Evolutionary conservation across 164 flowering plant species (phyloP), one percentile per base, ranked within the genome.

Genomic region (Vitis riparia): DNA sequence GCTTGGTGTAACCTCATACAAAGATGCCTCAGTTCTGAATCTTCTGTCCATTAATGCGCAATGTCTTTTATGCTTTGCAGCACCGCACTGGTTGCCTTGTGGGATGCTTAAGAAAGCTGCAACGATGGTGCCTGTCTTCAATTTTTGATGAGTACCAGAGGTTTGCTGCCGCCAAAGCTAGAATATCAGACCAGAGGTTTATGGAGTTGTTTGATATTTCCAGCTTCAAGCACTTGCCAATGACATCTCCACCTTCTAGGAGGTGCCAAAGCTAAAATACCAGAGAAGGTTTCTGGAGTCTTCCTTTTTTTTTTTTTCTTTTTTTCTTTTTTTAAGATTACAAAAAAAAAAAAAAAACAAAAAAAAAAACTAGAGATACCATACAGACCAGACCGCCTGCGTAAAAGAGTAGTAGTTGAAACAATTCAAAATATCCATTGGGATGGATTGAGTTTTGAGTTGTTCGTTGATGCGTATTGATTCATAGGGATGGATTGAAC

Each of bases 71-170:
- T 55, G 14, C 10, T 73, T 49, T 78, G 71, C 88, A 88, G 92
- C 92, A 88, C 63, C 88, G 92, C 15, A 88, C 93, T 4, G 93
- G 93, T n/a, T 83, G 87, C 71, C 73, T 89, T 12, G 91, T 87
- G 62, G 91, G 93, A 44, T 89, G 91, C 84, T 67, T 89, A 19
- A 83, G 89, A 65, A 89, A 85, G 70, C 57, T 81, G 63, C 93
- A 87, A 44, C 78, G 73, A 68, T 89, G 93, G 90, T 89, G 93
- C 64, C 69, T 89, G 8, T 76, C 90, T 14, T 85, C 90, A 10
- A 72, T 89, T 11, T 87, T 87, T 60, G 87, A 83, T 14, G 90
- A 87, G 70, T 87, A 87, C 72, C 89, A 87, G 67, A 67, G 89
- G 37, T 88, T 85, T 75, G 93, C 93, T 9, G 93, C 84, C 23